Conservation (phyloP, 2,329 filamentous ascomycete genomes). For the Torrubiella hemipterigena region DNA sequence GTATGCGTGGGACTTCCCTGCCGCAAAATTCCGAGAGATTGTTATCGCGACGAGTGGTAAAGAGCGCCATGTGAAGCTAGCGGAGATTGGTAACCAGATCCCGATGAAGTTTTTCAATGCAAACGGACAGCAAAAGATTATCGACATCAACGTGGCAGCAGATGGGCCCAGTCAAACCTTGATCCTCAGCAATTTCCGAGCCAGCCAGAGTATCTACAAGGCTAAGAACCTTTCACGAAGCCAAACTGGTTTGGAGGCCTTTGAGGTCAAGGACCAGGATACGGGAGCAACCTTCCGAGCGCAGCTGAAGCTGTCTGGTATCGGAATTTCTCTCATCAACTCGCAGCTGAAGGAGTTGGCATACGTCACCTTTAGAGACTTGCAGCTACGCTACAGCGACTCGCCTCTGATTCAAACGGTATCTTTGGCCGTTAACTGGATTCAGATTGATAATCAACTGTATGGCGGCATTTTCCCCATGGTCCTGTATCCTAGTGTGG, state of each 20-base stretch:
- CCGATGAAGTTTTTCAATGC: slow-evolving; percentile 77
- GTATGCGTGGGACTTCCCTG: slow-evolving; percentile 98
- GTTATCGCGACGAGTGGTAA: slow-evolving; percentile 44
- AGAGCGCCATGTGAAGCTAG: slow-evolving; percentile 84
- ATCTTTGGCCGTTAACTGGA: slow-evolving; percentile 90
- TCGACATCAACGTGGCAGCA: slow-evolving; percentile 92
- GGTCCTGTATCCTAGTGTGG: slow-evolving; percentile 91
- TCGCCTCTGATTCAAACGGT: slow-evolving; percentile 90
- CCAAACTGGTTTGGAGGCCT: slow-evolving; percentile 42
- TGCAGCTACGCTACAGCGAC: slow-evolving; percentile 83
- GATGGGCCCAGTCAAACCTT: slow-evolving; percentile 92
- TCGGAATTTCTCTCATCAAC: slow-evolving; percentile 91
- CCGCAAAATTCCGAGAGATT: slow-evolving; percentile 90
- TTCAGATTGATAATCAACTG: slow-evolving; percentile 96
- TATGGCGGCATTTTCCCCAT: slow-evolving; percentile 98
- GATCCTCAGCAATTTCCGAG: slow-evolving; percentile 86
- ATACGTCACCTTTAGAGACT: slow-evolving; percentile 85
- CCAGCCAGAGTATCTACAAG: slow-evolving; percentile 82
- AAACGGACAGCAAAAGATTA: slow-evolving; percentile 66
- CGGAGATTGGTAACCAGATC: slow-evolving; percentile 91
- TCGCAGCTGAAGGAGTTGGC: slow-evolving; percentile 82
- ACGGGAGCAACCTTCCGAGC: slow-evolving; percentile 82
- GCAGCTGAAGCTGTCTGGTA: slow-evolving; percentile 75
- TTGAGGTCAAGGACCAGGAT: slow-evolving; percentile 89
- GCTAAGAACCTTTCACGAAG: slow-evolving; percentile 38